Percentiles rank a stretch among this genome's conserved stretches.
phyloP scores from a whole-genome alignment of 176 grass and related monocot genomes.

The Cenchrus fungigraminus region DNA sequence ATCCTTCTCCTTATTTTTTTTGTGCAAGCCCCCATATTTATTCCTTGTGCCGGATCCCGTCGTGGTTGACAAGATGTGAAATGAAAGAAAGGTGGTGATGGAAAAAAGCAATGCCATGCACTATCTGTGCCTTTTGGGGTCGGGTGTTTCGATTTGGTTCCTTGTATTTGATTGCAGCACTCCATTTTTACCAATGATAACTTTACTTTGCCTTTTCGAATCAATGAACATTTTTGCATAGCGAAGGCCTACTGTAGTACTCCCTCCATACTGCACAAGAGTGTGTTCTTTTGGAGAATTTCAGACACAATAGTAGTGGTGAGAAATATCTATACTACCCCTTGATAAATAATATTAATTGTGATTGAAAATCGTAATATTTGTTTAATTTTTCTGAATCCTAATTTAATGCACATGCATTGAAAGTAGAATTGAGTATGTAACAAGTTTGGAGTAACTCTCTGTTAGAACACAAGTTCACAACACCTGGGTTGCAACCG shows the following conservation, averaged over 20 bases:
- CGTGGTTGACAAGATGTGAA: constrained; percentile 75
- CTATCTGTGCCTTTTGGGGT: constrained; percentile 26
- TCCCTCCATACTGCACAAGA: too few species aligned
- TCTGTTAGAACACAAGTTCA: background rate
- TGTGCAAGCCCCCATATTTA: constrained; percentile 52
- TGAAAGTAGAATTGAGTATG: background rate
- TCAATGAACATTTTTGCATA: background rate
- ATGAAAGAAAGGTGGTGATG: constrained; percentile 49
- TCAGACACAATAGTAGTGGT: too few species aligned
- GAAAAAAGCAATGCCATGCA: constrained; percentile 48
- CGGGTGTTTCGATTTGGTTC: constrained; percentile 23
- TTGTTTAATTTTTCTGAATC: too few species aligned
- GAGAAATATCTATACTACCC: too few species aligned
- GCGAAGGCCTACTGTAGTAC: background rate
- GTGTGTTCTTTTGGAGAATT: too few species aligned
- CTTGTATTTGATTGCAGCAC: constrained; percentile 21
- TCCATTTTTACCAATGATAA: background rate
- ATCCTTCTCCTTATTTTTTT: constrained; percentile 50
- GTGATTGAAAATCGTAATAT: too few species aligned
- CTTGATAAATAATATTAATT: too few species aligned
- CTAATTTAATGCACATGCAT: too few species aligned
- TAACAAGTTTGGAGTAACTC: background rate
- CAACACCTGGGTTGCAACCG: constrained; percentile 12
- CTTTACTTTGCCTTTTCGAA: constrained; percentile 6
- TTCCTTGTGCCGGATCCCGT: constrained; percentile 57